phyloP scores from a whole-genome alignment of 306 rosid genomes.

The Acacia confusa region DNA sequence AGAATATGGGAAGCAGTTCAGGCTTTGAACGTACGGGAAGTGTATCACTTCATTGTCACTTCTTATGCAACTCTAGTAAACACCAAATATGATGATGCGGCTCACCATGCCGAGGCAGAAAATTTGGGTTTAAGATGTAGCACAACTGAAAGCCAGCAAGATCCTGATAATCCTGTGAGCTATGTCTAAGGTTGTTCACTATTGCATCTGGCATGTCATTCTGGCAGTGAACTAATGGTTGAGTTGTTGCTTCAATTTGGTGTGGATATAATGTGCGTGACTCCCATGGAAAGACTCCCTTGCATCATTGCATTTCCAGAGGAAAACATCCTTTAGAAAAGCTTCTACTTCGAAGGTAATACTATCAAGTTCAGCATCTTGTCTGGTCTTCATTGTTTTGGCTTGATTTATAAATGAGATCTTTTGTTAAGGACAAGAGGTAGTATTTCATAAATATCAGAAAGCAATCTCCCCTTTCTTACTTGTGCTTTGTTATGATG shows the following conservation, averaged over 20 bases:
- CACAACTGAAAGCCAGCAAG: slow-evolving; percentile 42
- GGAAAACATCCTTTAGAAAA: slow-evolving; percentile 75
- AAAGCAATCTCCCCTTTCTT: too few relatives aligned
- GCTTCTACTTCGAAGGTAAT: slow-evolving; percentile 84
- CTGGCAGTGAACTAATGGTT: slow-evolving; percentile 63
- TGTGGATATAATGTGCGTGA: slow-evolving; percentile 70
- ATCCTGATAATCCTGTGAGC: slow-evolving; percentile 57
- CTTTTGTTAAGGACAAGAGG: too few relatives aligned
- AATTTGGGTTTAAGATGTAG: slow-evolving; percentile 6
- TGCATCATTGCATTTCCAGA: slow-evolving; percentile 78
- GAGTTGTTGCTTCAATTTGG: slow-evolving; percentile 94
- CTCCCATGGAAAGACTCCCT: slow-evolving; percentile 91
- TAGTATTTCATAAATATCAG: not conserved
- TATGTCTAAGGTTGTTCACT: slow-evolving; percentile 81
- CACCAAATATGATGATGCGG: slow-evolving; percentile 60
- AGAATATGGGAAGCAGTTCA: slow-evolving; percentile 81
- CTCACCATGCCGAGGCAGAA: slow-evolving; percentile 46
- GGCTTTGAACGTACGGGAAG: slow-evolving; percentile 62
- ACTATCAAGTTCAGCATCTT: slow-evolving; percentile 9
- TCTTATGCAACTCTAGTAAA: slow-evolving; percentile 55
- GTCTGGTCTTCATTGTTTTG: not conserved
- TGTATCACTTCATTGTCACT: slow-evolving; percentile 63
- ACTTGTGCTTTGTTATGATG: not conserved
- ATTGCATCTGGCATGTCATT: slow-evolving; percentile 83
- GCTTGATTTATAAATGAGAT: not conserved